Evolutionary conservation across 1,284 basidiomycete genomes (phyloP).

Genomic region (Tilletia setariae): DNA sequence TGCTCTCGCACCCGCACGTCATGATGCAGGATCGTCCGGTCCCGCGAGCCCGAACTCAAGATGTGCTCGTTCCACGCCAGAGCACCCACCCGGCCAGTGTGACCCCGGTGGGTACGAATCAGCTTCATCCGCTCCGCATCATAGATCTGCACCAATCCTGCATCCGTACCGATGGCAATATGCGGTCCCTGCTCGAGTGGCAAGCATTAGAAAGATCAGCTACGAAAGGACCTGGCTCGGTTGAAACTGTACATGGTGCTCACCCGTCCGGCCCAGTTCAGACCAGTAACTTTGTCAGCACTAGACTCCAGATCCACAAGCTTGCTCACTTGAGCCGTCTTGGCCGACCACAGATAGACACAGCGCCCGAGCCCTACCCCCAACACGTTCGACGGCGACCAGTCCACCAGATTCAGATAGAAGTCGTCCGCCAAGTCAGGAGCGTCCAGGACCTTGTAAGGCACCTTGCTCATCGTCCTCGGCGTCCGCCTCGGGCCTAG

Average conservation of each 20-base stretch:
- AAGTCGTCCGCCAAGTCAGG: conserved; percentile 92
- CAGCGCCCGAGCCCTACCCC: conserved; percentile 87
- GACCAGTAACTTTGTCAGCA: conserved; percentile 43
- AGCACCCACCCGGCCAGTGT: conserved; percentile 82
- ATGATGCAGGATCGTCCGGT: conserved; percentile 83
- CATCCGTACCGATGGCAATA: conserved; percentile 85
- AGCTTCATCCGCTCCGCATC: conserved; percentile 77
- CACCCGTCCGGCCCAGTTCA: conserved; percentile 79
- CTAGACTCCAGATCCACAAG: conserved; percentile 71
- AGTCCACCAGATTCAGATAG: conserved; percentile 96
- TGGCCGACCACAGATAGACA: conserved; percentile 95
- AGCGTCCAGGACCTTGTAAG: conserved; percentile 94
- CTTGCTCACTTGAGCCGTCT: conserved; percentile 85
- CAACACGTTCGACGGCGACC: conserved; percentile 90
- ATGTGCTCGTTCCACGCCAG: conserved; percentile 90
- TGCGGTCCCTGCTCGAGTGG: conserved; percentile 56
- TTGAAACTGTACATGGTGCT: conserved; percentile 31
- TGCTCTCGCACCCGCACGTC: conserved; percentile 74
- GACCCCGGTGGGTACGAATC: conserved; percentile 77
- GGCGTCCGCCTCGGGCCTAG: conserved; percentile 77
- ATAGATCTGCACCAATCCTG: conserved; percentile 86
- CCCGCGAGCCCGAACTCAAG: conserved; percentile 84
- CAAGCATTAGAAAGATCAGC: neutral
- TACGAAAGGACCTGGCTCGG: no score
- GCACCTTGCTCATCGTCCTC: conserved; percentile 84